phyloP scores from a whole-genome alignment of 1,139 yeast species.

The Scheffersomyces segobiensis region DNA sequence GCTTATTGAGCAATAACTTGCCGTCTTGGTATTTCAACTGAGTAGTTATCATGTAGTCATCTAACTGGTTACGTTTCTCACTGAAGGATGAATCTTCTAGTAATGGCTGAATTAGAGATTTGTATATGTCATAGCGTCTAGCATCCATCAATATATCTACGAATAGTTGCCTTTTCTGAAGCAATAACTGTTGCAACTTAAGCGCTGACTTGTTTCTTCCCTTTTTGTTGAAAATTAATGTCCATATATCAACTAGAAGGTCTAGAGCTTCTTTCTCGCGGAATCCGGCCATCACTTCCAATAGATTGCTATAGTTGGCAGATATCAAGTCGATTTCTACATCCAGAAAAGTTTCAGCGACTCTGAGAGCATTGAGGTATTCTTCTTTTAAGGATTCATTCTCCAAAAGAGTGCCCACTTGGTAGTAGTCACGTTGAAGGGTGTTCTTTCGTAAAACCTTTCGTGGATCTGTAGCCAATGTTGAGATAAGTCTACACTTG shows the following conservation, averaged over 20 bases:
- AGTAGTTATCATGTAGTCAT: constrained; percentile 20
- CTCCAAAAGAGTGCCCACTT: constrained; percentile 14
- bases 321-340: constrained; percentile 13
- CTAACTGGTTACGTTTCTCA: constrained; percentile 21
- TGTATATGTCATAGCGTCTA: constrained; percentile 20
- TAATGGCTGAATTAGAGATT: constrained; percentile 17
- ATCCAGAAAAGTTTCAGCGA: constrained; percentile 5
- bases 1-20: constrained; percentile 11
- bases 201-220: not conserved
- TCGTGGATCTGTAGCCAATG: not conserved
- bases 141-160: constrained; percentile 23
- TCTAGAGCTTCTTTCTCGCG: constrained; percentile 13
- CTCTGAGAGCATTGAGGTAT: constrained; percentile 11
- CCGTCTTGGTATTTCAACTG: constrained; percentile 17
- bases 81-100: not conserved
- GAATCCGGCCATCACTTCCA: constrained; percentile 20
- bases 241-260: constrained; percentile 25
- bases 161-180: constrained; percentile 19
- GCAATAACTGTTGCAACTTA: constrained; percentile 16
- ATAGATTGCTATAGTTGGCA: constrained; percentile 14
- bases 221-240: constrained; percentile 9
- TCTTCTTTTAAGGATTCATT: constrained; percentile 9
- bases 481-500: not conserved
- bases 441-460: not conserved
- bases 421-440: constrained; percentile 10